Conservation (phyloP, 2,329 filamentous ascomycete genomes). For the Aspergillus awamori region DNA sequence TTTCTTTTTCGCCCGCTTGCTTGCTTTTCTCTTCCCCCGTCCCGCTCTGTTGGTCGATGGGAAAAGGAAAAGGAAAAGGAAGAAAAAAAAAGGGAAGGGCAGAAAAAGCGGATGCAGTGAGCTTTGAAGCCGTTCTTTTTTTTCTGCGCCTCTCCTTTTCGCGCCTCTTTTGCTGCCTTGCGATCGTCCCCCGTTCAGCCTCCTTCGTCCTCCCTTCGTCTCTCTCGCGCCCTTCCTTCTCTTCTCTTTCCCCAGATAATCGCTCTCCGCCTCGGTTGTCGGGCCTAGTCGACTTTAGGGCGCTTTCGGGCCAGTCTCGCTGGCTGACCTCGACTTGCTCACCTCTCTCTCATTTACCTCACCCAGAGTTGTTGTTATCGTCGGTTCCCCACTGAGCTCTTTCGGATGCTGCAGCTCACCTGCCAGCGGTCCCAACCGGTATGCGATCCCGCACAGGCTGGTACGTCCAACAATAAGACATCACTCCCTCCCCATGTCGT, state of each 20-base stretch:
- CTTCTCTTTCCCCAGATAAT: conserved; percentile 12
- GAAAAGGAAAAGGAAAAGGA: not conserved
- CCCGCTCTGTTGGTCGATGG: not conserved
- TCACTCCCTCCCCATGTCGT: not conserved
- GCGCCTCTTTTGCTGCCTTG: conserved; percentile 1
- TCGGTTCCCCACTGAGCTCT: conserved; percentile 9
- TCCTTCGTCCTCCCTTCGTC: not conserved
- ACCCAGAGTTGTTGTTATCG: conserved; percentile 1
- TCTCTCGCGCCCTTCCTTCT: not conserved
- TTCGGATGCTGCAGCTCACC: conserved; percentile 32
- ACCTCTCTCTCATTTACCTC: conserved; percentile 7
- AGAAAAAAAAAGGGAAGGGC: not conserved
- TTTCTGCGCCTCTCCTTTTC: not conserved
- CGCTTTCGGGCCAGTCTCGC: conserved; percentile 20
- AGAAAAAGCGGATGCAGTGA: not conserved
- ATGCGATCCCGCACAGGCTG: conserved; percentile 51
- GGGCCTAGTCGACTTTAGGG: conserved; percentile 8
- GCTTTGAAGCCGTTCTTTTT: not conserved
- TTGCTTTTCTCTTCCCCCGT: not conserved
- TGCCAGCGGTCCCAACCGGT: conserved; percentile 31
- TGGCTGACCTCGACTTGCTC: conserved; percentile 11
- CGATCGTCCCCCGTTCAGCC: conserved; percentile 1
- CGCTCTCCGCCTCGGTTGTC: conserved; percentile 5
- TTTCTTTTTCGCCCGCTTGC: not conserved
- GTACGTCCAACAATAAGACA: conserved; percentile 29